A percentile compares a stretch with the other conserved stretches of the same genome.
Evolutionary conservation across 805 yeast genomes (phyloP).

Genomic region (Clavispora fructus): DNA sequence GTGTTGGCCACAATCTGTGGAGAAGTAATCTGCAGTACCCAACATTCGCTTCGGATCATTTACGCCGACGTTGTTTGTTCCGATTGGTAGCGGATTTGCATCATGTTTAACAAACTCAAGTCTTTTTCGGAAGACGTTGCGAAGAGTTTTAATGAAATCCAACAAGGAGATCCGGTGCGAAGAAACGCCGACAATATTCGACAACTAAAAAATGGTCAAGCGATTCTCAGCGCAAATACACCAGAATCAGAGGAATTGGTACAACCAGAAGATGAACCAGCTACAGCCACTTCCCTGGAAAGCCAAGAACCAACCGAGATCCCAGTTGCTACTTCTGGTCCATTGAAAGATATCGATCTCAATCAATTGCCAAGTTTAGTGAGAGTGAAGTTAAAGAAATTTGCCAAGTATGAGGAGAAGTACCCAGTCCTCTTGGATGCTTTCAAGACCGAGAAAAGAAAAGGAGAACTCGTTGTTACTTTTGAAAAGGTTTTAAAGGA

Average conservation of each 20-base stretch:
- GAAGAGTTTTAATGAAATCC: conserved; percentile 35
- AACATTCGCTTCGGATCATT: neutral
- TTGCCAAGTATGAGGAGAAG: conserved; percentile 81
- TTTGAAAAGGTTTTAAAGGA: conserved; percentile 74
- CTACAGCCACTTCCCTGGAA: conserved; percentile 1
- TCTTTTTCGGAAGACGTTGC: conserved; percentile 43
- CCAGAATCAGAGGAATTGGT: conserved; percentile 43
- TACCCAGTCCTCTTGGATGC: conserved; percentile 84
- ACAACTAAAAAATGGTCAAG: conserved; percentile 29
- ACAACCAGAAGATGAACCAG: conserved; percentile 42
- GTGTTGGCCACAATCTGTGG: neutral
- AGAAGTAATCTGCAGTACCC: neutral
- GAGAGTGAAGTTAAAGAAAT: conserved; percentile 62
- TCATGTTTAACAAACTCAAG: conserved; percentile 39
- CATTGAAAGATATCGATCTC: conserved; percentile 21
- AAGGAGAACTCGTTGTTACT: conserved; percentile 48
- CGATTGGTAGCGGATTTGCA: neutral
- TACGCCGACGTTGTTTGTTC: neutral
- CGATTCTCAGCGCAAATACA: conserved; percentile 37
- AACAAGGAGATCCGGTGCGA: conserved; percentile 8
- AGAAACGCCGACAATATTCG: conserved; percentile 12
- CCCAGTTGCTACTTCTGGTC: conserved; percentile 2
- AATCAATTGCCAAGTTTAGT: conserved; percentile 53
- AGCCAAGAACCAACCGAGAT: neutral
- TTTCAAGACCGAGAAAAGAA: conserved; percentile 73